phyloP scores from a whole-genome alignment of 768 basidiomycete genomes.

The Leccinum sublutescens region DNA sequence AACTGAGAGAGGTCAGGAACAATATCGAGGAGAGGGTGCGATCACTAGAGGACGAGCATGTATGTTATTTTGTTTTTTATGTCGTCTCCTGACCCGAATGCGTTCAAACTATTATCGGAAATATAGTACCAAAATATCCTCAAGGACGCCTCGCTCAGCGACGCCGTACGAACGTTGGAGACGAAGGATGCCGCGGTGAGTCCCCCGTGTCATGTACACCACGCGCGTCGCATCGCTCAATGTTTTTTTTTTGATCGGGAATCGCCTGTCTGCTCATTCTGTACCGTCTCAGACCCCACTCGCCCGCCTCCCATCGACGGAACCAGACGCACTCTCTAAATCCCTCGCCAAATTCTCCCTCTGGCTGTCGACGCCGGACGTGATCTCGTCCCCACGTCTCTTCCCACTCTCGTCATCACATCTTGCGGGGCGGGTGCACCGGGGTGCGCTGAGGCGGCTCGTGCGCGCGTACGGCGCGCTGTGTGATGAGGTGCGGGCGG shows the following conservation, averaged over 20 bases:
- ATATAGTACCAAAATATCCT: slow-evolving; percentile 25
- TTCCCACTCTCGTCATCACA: slow-evolving; percentile 66
- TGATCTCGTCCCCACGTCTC: slow-evolving; percentile 78
- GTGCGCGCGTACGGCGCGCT: slow-evolving; percentile 67
- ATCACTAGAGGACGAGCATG: slow-evolving; percentile 78
- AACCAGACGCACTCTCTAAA: slow-evolving; percentile 58
- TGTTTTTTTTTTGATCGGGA: background rate
- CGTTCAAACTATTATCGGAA: background rate
- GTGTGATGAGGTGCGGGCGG: slow-evolving; percentile 73
- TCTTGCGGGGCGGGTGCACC: slow-evolving; percentile 71
- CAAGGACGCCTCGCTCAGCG: slow-evolving; percentile 28
- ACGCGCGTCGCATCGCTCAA: background rate
- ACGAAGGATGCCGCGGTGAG: slow-evolving; percentile 23
- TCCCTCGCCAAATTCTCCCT: slow-evolving; percentile 70
- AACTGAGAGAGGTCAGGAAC: slow-evolving; percentile 55
- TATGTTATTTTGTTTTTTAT: slow-evolving; percentile 37
- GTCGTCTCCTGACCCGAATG: background rate
- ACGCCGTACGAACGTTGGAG: slow-evolving; percentile 22
- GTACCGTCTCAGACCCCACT: slow-evolving; percentile 58
- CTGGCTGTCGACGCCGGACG: slow-evolving; percentile 83
- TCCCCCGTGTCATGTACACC: background rate
- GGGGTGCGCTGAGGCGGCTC: slow-evolving; percentile 66
- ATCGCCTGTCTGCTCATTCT: background rate
- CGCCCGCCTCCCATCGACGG: slow-evolving; percentile 62
- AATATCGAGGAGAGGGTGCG: slow-evolving; percentile 62